Percentiles rank a stretch among this genome's conserved stretches.
phyloP scores from a whole-genome alignment of 305 asterid species.

The Fraxinus ornus region DNA sequence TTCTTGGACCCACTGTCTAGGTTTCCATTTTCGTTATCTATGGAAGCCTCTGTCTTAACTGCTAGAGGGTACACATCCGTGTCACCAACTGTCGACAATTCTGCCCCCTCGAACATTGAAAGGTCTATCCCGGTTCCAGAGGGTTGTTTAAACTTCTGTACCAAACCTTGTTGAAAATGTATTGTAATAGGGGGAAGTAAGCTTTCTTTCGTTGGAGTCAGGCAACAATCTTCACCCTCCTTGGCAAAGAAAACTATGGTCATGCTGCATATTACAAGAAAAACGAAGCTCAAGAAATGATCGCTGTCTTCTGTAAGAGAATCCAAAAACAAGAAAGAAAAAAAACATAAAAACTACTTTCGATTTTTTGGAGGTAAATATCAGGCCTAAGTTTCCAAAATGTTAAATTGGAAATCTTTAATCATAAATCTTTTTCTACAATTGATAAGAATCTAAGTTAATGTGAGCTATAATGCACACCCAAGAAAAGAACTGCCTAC shows the following conservation, averaged over 20 bases:
- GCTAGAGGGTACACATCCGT: slow-evolving; percentile 77
- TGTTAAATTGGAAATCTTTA: neutral
- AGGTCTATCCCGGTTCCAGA: slow-evolving; percentile 85
- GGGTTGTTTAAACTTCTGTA: slow-evolving; percentile 82
- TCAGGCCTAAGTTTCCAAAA: neutral
- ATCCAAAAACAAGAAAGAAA: neutral
- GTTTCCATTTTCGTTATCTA: slow-evolving; percentile 44
- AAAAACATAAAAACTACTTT: neutral
- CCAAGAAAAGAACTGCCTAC: neutral
- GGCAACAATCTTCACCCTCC: slow-evolving; percentile 81
- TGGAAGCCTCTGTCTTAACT: slow-evolving; percentile 78
- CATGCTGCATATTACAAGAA: slow-evolving; percentile 58
- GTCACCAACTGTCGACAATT: slow-evolving; percentile 61
- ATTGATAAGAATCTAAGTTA: neutral
- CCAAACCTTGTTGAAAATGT: slow-evolving; percentile 72
- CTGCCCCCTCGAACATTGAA: slow-evolving; percentile 61
- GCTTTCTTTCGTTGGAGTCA: slow-evolving; percentile 67
- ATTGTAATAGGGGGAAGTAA: slow-evolving; percentile 65
- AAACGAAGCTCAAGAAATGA: neutral
- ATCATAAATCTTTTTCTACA: neutral
- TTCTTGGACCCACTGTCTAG: slow-evolving; percentile 57
- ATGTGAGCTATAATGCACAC: neutral
- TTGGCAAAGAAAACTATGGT: slow-evolving; percentile 86
- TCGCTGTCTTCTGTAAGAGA: neutral
- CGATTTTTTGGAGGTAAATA: neutral